phyloP scores from a whole-genome alignment of 208 protist species.

The Trypanosoma caninum region DNA sequence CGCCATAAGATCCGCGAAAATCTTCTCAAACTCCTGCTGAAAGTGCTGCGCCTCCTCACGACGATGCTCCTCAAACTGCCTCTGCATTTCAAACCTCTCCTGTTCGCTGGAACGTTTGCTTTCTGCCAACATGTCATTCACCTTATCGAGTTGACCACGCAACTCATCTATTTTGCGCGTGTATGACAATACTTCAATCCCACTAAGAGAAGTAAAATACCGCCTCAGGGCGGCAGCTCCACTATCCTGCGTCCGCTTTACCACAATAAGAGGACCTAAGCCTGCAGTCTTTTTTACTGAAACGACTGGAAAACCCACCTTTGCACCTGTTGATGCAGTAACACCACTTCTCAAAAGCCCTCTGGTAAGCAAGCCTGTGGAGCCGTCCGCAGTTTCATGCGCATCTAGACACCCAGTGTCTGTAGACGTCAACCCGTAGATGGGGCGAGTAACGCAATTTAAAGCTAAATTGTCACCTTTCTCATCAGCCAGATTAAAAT shows the following conservation, averaged over 20 bases:
- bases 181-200: slow-evolving; percentile 26
- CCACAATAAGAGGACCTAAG: slow-evolving; percentile 20
- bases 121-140: slow-evolving; percentile 18
- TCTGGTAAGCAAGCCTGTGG: too few species aligned
- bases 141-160: slow-evolving; percentile 27
- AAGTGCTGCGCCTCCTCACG: slow-evolving; percentile 37
- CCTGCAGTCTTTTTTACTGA: slow-evolving; percentile 2
- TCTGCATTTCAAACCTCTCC: slow-evolving; percentile 21
- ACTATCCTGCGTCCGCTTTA: not conserved
- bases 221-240: not conserved
- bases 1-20: slow-evolving; percentile 36
- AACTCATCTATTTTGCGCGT: slow-evolving; percentile 32
- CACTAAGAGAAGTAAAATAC: slow-evolving; percentile 4
- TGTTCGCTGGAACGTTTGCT: slow-evolving; percentile 4
- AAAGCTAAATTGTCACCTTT: too few species aligned
- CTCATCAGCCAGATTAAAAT: too few species aligned
- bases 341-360: not conserved
- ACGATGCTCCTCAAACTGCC: slow-evolving; percentile 22
- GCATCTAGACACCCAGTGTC: too few species aligned
- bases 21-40: slow-evolving; percentile 43
- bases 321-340: slow-evolving; percentile 1
- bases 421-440: too few species aligned
- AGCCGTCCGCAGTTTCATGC: too few species aligned
- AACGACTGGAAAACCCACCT: not conserved
- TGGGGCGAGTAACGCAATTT: too few species aligned